Percentiles rank a stretch among this genome's conserved stretches.
phyloP scores from a whole-genome alignment of 768 basidiomycete species.

The Lactarius indigo region DNA sequence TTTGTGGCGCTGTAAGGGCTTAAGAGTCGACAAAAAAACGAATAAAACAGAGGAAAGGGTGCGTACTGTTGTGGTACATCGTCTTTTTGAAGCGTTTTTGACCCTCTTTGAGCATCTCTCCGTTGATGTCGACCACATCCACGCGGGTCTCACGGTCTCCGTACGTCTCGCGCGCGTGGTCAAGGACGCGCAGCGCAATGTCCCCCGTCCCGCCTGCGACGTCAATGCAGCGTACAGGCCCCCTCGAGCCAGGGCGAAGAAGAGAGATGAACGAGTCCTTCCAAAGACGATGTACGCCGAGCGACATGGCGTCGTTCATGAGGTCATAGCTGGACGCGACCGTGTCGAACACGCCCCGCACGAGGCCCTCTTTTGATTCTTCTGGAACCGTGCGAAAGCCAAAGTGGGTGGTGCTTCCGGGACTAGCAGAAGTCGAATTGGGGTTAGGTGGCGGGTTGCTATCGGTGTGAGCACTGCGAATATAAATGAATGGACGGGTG shows the following conservation, averaged over 20 bases:
- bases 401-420: slow-evolving; percentile 71
- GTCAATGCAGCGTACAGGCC: slow-evolving; percentile 80
- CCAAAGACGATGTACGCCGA: slow-evolving; percentile 96
- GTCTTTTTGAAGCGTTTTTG: slow-evolving; percentile 89
- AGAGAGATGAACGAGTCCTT: slow-evolving; percentile 84
- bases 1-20: slow-evolving; percentile 68
- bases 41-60: not conserved
- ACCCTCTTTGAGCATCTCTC: slow-evolving; percentile 93
- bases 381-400: slow-evolving; percentile 90
- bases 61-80: slow-evolving; percentile 95
- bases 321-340: slow-evolving; percentile 95
- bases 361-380: slow-evolving; percentile 82
- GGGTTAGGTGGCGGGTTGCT: not conserved
- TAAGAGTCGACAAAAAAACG: slow-evolving; percentile 10
- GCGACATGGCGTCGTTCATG: slow-evolving; percentile 99
- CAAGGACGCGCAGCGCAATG: slow-evolving; percentile 90
- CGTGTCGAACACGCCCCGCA: slow-evolving; percentile 91
- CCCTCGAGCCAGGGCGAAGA: slow-evolving; percentile 72
- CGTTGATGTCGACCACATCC: slow-evolving; percentile 91
- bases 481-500: slow-evolving; percentile 11
- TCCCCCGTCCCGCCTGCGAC: slow-evolving; percentile 98
- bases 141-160: slow-evolving; percentile 88
- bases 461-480: slow-evolving; percentile 19
- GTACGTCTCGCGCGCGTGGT: slow-evolving; percentile 84
- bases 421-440: slow-evolving; percentile 12